Percentiles rank a stretch among this genome's conserved stretches.
Conservation (phyloP, 352 stramenopile species). For the Phytophthora nicotianae region DNA sequence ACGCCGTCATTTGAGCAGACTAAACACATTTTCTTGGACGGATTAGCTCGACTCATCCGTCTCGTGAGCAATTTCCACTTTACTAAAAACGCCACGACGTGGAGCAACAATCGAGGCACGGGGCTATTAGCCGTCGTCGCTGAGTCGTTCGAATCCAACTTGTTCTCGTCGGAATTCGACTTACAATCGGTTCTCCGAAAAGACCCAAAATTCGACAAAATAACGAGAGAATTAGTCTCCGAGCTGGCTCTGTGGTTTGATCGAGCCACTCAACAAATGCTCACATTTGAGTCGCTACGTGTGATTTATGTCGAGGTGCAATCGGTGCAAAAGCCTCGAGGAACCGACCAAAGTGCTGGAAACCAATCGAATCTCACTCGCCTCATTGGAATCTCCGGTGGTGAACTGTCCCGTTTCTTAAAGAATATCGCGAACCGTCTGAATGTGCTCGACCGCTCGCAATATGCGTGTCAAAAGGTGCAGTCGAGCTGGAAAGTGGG, state of each 20-base stretch:
- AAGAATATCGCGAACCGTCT: conserved; percentile 44
- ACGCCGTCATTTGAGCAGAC: conserved; percentile 53
- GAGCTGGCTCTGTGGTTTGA: conserved; percentile 54
- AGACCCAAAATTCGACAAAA: conserved; percentile 48
- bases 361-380: conserved; percentile 8
- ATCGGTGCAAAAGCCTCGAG: conserved; percentile 29
- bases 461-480: conserved; percentile 68
- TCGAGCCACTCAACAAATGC: conserved; percentile 57
- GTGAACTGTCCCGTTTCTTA: conserved; percentile 53
- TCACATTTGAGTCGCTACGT: conserved; percentile 59
- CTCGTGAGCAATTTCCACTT: conserved; percentile 70
- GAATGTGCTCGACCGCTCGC: conserved; percentile 49
- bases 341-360: not conserved
- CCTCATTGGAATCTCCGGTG: conserved; percentile 41
- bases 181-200: conserved; percentile 53
- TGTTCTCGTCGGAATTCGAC: conserved; percentile 41
- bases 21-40: conserved; percentile 58
- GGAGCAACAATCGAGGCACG: conserved; percentile 55
- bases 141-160: conserved; percentile 36
- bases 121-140: conserved; percentile 42
- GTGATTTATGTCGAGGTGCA: conserved; percentile 55
- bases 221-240: conserved; percentile 35
- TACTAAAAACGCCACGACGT: conserved; percentile 61
- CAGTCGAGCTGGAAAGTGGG: conserved; percentile 73
- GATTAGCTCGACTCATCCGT: conserved; percentile 54